Base-by-base conservation (phyloP, 371 early-diverging fungal species). In the Mucor lusitanicus region DNA sequence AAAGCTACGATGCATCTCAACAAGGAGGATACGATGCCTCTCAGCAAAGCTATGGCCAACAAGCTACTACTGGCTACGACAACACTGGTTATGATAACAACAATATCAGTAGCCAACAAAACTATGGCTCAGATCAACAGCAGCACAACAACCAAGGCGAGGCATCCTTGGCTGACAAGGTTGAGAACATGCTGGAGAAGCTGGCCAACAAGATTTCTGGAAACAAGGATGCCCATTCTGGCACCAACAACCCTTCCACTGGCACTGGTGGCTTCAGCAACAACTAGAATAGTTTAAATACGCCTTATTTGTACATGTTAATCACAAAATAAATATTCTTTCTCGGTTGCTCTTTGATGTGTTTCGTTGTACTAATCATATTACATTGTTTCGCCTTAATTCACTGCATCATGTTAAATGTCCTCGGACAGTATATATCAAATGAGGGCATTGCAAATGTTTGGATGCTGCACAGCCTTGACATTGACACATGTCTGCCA, bases 91-190 rank as follows among this genome's bases (percentile, higher is more conserved):
- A 50, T 19, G 25, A 25, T 12, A 50, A 25, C 53, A 53, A 53
- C 23, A 27, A 53, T 6, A 53, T 3, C 12, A 12, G 27, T 53
- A n/a, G 3, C 8, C 46, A 46, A 21, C 46, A 46, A 46, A 54
- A 28, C 28, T 32, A 11, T 7, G 9, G 27, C 17, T 7, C 19
- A 33, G 37, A 44, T 17, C 56, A 68, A 35, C 63, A 55, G 25
- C 30, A 21, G 6, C 3, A 56, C 17, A 27, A 25, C 39, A 27
- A 48, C 7, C 33, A 50, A 1, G 9, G 6, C 73, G 86, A 63
- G 82, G 82, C 53, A 65, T 69, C 69, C 13, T 30, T 69, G 12
- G 69, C 69, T 59, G 69, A 69, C 32, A 69, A 64, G 44, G 57
- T 69, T 17, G 69, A 69, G 19, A 30, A 50, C 30, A 44, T 63